A percentile compares a stretch with the other conserved stretches of the same genome.
phyloP scores from a whole-genome alignment of 495 filamentous ascomycete genomes.

The Pyrenopolyporus hunteri region DNA sequence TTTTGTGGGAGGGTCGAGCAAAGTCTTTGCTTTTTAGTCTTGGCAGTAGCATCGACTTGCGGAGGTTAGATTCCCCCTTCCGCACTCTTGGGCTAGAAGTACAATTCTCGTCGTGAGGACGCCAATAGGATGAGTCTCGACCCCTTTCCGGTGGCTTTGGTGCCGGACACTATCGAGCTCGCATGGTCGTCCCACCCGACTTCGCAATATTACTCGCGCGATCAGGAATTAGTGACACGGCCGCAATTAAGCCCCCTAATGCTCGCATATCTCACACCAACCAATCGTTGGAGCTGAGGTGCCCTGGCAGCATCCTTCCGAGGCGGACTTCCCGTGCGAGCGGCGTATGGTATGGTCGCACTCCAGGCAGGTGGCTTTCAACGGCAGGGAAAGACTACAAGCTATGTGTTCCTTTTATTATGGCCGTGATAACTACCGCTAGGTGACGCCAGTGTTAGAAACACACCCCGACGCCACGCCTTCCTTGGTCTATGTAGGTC shows the following conservation, averaged over 20 bases:
- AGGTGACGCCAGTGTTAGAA: background rate
- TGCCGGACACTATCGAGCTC: background rate
- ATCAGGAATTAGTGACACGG: slow-evolving; percentile 2
- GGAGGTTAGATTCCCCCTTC: slow-evolving; percentile 70
- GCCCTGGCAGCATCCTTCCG: background rate
- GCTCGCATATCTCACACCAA: too few relatives aligned
- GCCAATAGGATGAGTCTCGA: slow-evolving; percentile 1
- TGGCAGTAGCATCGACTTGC: slow-evolving; percentile 78
- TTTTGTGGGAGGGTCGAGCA: slow-evolving; percentile 92
- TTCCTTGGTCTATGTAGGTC: slow-evolving; percentile 5
- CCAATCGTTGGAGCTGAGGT: background rate
- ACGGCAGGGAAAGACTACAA: background rate
- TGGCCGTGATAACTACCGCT: slow-evolving; percentile 1
- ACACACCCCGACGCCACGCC: background rate
- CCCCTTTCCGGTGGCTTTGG: background rate
- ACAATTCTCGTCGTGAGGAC: slow-evolving; percentile 83
- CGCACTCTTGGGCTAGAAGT: slow-evolving; percentile 84
- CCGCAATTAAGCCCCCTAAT: background rate
- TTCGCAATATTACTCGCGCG: slow-evolving; percentile 9
- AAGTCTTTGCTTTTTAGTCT: slow-evolving; percentile 94
- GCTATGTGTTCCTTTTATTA: slow-evolving; percentile 12
- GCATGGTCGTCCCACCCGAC: background rate
- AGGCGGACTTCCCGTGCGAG: background rate
- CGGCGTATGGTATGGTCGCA: background rate
- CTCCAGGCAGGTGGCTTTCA: background rate